phyloP scores from a whole-genome alignment of 106 monocot species.

The Phalaenopsis equestris region DNA sequence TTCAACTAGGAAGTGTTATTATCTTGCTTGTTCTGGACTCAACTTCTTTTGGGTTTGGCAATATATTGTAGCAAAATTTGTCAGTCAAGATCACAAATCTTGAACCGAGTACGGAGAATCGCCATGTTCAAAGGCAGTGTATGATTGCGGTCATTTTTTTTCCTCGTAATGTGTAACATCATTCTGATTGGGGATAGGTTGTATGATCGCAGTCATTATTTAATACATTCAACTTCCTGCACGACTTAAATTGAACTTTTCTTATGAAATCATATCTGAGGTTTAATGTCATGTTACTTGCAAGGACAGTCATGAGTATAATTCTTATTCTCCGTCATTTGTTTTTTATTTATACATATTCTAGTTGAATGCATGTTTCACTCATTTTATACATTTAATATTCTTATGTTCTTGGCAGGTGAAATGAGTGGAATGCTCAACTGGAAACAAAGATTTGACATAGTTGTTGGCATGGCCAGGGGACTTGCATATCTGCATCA shows the following conservation, averaged over 20 bases:
- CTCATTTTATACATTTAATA: not conserved
- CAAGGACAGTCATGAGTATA: not conserved
- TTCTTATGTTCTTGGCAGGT: constrained; percentile 22
- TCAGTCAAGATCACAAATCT: not conserved
- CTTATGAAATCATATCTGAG: not conserved
- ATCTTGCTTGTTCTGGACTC: not conserved
- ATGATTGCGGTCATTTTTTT: not conserved
- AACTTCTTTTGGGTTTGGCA: not conserved
- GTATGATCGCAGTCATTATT: not conserved
- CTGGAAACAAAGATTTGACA: constrained; percentile 66
- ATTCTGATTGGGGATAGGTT: too few species aligned
- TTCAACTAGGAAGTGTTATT: not conserved
- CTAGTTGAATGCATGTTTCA: not conserved
- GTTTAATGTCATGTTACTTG: not conserved
- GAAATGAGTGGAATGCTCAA: constrained; percentile 35
- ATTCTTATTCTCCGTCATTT: not conserved
- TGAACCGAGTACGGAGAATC: not conserved
- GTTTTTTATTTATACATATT: not conserved
- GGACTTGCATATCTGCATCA: constrained; percentile 72
- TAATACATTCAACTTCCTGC: not conserved
- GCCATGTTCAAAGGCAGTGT: not conserved
- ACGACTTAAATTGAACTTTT: not conserved
- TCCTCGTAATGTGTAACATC: too few species aligned
- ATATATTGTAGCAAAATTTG: not conserved
- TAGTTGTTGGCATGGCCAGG: constrained; percentile 72